Evolutionary conservation across 2,329 filamentous ascomycete species (phyloP), one percentile per base, ranked within the genome.

Genomic region (Lachnellula subtilissima): DNA sequence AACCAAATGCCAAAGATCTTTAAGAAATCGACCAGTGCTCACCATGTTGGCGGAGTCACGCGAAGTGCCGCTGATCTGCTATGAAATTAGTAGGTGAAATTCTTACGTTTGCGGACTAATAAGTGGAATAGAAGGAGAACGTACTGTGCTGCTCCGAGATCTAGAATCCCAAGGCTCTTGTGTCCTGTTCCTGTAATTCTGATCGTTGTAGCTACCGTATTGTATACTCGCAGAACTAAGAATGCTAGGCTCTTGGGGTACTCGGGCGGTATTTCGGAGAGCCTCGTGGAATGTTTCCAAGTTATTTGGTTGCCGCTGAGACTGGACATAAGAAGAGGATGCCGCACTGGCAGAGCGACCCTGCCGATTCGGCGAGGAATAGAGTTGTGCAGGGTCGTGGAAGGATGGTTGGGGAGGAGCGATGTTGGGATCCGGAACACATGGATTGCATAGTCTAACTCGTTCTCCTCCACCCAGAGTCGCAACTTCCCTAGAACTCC

Each of bases 391-490:
- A 25, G 39, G 49, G 25, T 54, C 28, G 45, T 54, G 53, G 35
- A 53, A 17, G 54, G 61, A 43, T 17, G 56, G 60, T 52, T 69
- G 67, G 47, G 80, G 80, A 46, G 81, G 82, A 54, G 79, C 77
- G 37, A 79, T 78, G 59, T 86, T 85, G 17, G 83, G 86, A 72
- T 88, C 85, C 37, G 86, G 86, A 11, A 89, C 86, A 68, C 86
- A 89, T 12, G 86, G 86, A 65, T 88, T 88, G 73, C 86, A 89
- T 9, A 89, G 78, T 57, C 86, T 78, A 37, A 89, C 86, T 69
- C 84, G 81, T 65, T 86, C 84, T 35, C 85, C 85, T 52, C 85
- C 85, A 39, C 83, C 83, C 17, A 86, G 71, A 48, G 60, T 58
- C n/a, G 57, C 48, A 22, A 65, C 58, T 43, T 57, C 54, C 23